Percentiles rank a stretch among this genome's conserved stretches.
Conservation (phyloP, 2,329 filamentous ascomycete species). For the Diaporthe caulivora region DNA sequence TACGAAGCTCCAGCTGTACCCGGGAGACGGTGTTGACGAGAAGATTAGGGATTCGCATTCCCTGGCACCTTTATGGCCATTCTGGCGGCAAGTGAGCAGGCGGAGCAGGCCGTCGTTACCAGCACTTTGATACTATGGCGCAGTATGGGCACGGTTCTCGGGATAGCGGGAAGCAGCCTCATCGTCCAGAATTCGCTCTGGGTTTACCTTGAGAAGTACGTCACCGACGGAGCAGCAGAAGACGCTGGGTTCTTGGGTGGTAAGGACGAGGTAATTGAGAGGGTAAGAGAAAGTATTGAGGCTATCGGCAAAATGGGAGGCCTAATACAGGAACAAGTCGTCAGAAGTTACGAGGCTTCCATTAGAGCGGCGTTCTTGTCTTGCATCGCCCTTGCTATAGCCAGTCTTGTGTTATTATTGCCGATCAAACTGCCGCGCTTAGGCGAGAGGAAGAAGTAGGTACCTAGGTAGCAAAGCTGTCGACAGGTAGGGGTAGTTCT, state of each 20-base stretch:
- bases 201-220: conserved; percentile 68
- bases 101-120: conserved; percentile 76
- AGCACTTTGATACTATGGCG: conserved; percentile 80
- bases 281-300: conserved; percentile 67
- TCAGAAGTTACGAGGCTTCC: conserved; percentile 66
- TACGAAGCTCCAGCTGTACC: background rate
- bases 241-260: conserved; percentile 47
- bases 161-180: conserved; percentile 78
- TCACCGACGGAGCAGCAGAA: conserved; percentile 60
- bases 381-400: conserved; percentile 59
- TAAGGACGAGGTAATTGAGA: conserved; percentile 66
- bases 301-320: conserved; percentile 60
- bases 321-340: conserved; percentile 65
- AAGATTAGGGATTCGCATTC: conserved; percentile 68
- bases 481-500: background rate
- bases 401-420: conserved; percentile 61
- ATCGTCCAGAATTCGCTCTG: conserved; percentile 79
- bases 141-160: conserved; percentile 77
- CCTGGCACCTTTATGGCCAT: conserved; percentile 74
- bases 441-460: conserved; percentile 54
- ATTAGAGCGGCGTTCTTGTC: conserved; percentile 61
- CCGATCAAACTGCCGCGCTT: conserved; percentile 68
- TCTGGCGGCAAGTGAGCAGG: conserved; percentile 69
- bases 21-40: background rate
- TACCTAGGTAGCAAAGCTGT: conserved; percentile 36